Evolutionary conservation across 345 rosid genomes (phyloP).

Genomic region (Eucalyptus marginata): DNA sequence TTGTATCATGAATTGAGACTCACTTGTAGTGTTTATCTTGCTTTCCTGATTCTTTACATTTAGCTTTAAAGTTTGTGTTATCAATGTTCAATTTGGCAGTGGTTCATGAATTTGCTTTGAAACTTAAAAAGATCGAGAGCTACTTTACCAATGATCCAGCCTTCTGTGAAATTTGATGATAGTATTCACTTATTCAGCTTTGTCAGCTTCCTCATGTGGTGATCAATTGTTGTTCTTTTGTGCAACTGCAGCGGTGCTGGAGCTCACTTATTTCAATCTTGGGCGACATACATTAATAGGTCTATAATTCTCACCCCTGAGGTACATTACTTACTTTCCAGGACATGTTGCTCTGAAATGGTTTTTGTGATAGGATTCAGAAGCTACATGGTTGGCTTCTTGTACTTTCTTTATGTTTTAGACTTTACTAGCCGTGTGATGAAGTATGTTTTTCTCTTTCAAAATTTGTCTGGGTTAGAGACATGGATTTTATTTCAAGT

Average conservation of each 20-base stretch:
- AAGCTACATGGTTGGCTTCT: neutral
- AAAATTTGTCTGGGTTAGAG: neutral
- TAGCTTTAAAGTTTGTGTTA: neutral
- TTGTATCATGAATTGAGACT: neutral
- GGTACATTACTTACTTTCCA: conserved; percentile 1
- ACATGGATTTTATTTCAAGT: neutral
- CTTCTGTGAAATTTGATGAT: neutral
- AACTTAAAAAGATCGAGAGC: neutral
- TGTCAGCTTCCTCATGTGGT: neutral
- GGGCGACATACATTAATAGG: conserved; percentile 24
- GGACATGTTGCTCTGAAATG: neutral
- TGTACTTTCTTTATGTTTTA: neutral
- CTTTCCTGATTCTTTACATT: neutral
- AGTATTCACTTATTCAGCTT: neutral
- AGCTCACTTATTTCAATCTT: conserved; percentile 30
- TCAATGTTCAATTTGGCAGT: neutral
- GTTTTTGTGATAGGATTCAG: neutral
- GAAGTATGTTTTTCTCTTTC: neutral
- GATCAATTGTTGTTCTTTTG: neutral
- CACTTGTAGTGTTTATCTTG: neutral
- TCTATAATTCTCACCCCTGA: conserved; percentile 32
- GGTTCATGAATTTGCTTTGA: neutral
- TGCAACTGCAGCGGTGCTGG: conserved; percentile 10
- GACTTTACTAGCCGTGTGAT: neutral
- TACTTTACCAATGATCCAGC: neutral